Evolutionary conservation across 73 alveolate species (phyloP), one percentile per base, ranked within the genome.

Genomic region (Durusdinium trenchii): DNA sequence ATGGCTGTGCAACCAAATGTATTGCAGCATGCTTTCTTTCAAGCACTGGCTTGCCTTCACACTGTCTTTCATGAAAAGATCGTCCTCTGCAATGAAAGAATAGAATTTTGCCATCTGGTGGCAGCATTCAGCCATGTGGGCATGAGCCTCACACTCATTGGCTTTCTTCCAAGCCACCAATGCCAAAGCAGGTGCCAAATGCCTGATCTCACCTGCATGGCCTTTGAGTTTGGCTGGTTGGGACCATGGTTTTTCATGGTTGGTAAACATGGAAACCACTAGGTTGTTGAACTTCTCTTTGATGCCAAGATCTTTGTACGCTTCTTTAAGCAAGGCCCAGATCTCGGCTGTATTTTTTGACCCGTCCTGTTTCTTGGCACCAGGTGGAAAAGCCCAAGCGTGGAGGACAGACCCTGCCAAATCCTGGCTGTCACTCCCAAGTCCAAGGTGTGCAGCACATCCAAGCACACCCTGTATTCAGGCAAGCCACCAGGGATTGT

Each of bases 131-230:
- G 89, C 89, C 89, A 78, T 78, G 43, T 78, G 89, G 12, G 89
- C 89, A 78, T 12, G 45, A 45, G 89, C 89, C 45, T 78, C 89
- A 1, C 42, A 32, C 45, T 78, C 89, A 45, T 23, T 20, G 61
- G 87, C 87, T 60, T 76, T 76, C 87, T 76, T 76, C 87, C 87
- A 76, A 60, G 87, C 87, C 87, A 76, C 87, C 87, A 76, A 42
- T 43, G 87, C 87, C 87, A 76, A 10, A 40, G 47, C 87, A 12
- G 87, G 60, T 28, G 43, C 43, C 40, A 76, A 76, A 76, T 76
- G 87, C 60, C 87, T 40, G 60, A 76, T 76, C 20, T 76, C 87
- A 76, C 87, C 87, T 7, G 87, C 87, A 76, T 76, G 87, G 5
- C 87, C 87, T 43, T 45, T 76, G 52, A 76, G 47, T 38, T 76